These are phyloP conservation scores for Coelastrella sp. DNA, from an alignment of 139 green algal species.

Conservation along the genomic window DNA sequence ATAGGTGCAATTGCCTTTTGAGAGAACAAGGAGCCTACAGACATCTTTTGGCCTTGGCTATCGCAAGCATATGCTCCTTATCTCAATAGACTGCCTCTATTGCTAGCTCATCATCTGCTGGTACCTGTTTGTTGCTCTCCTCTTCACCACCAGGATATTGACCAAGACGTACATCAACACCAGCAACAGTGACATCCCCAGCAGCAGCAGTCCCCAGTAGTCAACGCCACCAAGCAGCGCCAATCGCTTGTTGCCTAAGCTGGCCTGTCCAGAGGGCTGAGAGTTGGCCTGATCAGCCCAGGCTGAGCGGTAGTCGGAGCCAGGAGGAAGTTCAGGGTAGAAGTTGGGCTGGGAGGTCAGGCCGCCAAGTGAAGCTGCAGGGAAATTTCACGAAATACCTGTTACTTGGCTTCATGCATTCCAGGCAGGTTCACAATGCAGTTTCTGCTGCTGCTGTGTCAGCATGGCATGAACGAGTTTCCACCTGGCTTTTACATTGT, in stretches of 20 bases:
- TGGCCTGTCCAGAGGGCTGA: neutral
- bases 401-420: too few relatives aligned
- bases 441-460: too few relatives aligned
- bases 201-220: conserved; percentile 7
- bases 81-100: too few relatives aligned
- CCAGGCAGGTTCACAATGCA: too few relatives aligned
- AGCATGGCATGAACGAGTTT: too few relatives aligned
- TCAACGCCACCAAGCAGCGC: neutral
- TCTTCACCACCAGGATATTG: neutral
- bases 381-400: too few relatives aligned
- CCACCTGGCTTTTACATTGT: too few relatives aligned
- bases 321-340: neutral
- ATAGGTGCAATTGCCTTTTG: too few relatives aligned
- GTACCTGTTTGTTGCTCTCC: conserved; percentile 4
- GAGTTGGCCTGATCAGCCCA: neutral
- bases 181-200: neutral
- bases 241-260: neutral
- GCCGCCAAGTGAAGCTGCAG: neutral
- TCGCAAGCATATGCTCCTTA: neutral
- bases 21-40: too few relatives aligned
- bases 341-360: neutral
- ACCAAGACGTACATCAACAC: conserved; percentile 10
- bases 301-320: neutral
- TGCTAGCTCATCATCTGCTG: neutral
- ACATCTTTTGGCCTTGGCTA: too few relatives aligned